These are phyloP conservation scores for Crithidia expoeki DNA, from an alignment of 208 protist genomes.

Conservation along the genomic window DNA sequence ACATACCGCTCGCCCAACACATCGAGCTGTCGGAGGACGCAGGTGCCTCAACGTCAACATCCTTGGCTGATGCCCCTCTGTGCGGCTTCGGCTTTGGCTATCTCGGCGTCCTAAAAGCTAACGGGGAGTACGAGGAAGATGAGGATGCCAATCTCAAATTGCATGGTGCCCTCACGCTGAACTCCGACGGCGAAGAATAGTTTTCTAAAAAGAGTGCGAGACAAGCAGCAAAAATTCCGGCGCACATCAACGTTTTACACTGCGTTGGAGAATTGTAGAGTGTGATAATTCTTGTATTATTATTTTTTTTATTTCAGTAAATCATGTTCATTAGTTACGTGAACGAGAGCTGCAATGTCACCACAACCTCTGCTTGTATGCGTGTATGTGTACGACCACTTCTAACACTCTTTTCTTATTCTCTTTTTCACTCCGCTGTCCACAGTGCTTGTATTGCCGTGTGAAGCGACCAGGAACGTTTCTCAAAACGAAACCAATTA, in stretches of 20 bases:
- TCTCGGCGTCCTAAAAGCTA: conserved; percentile 69
- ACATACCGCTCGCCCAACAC: conserved; percentile 46
- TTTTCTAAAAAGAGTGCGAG: not conserved
- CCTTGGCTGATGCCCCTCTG: conserved; percentile 37
- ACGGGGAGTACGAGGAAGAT: conserved; percentile 80
- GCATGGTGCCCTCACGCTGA: conserved; percentile 57
- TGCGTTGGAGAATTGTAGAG: too few relatives aligned
- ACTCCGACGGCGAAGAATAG: conserved; percentile 41
- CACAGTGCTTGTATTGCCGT: not conserved
- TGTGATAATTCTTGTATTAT: not conserved
- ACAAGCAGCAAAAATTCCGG: not conserved
- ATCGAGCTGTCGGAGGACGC: conserved; percentile 28
- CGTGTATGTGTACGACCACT: too few relatives aligned
- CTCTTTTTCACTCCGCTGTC: not conserved
- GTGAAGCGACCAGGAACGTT: too few relatives aligned
- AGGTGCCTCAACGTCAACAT: conserved; percentile 17
- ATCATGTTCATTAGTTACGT: conserved; percentile 5
- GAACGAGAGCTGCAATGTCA: too few relatives aligned
- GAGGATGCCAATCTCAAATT: conserved; percentile 58
- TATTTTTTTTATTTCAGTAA: not conserved
- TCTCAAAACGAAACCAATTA: too few relatives aligned
- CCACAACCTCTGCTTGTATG: too few relatives aligned
- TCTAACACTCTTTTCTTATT: not conserved
- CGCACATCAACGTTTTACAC: too few relatives aligned
- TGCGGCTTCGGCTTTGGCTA: conserved; percentile 88